Conservation (phyloP, 495 filamentous ascomycete species). For the Penicillium psychrofluorescens region DNA sequence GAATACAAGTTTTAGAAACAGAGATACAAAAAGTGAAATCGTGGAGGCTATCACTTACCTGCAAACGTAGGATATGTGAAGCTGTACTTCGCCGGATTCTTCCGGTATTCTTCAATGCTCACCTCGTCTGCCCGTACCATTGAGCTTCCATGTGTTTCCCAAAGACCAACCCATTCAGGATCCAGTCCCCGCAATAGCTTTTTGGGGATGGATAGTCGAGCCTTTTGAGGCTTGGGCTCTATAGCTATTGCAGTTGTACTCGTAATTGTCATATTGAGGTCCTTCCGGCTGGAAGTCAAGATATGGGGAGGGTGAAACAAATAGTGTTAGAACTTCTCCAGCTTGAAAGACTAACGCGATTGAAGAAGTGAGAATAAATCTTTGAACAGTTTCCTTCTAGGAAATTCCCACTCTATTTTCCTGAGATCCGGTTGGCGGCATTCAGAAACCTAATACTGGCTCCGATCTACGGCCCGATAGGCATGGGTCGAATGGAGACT, state of each 20-base stretch:
- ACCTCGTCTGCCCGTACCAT: slow-evolving; percentile 14
- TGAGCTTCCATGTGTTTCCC: slow-evolving; percentile 8
- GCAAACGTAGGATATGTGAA: slow-evolving; percentile 25
- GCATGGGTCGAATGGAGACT: not conserved
- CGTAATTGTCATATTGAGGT: not conserved
- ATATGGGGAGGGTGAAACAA: no score
- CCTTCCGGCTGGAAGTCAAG: no score
- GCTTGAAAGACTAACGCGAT: no score
- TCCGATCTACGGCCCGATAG: slow-evolving; percentile 1
- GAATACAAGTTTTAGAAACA: no score
- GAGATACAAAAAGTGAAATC: no score
- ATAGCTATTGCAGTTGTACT: not conserved
- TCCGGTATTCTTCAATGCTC: slow-evolving; percentile 26
- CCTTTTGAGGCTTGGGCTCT: not conserved
- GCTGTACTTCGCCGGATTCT: slow-evolving; percentile 24
- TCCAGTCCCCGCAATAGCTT: slow-evolving; percentile 8
- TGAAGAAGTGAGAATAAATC: no score
- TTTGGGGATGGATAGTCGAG: slow-evolving; percentile 6
- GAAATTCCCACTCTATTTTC: no score
- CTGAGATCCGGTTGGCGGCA: not conserved
- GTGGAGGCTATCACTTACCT: slow-evolving; percentile 8
- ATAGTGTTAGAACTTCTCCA: no score
- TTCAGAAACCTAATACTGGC: not conserved
- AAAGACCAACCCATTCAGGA: slow-evolving; percentile 12
- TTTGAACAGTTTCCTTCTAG: no score